Evolutionary conservation across 2,329 filamentous ascomycete genomes (phyloP).

Genomic region (Colletotrichum siamense): DNA sequence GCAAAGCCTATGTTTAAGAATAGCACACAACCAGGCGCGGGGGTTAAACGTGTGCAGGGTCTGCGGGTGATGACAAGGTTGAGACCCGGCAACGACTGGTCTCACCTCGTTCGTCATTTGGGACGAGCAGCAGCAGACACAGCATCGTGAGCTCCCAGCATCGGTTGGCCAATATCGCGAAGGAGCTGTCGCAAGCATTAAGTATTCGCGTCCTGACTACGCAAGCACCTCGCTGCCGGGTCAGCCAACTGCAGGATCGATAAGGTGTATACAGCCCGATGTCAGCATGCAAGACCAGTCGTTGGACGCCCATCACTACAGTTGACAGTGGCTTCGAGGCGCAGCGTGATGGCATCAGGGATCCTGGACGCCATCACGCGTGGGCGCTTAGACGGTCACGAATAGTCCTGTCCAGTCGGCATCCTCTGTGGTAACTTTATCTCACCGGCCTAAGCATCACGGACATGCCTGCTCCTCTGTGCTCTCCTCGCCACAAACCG

Average conservation of each 20-base stretch:
- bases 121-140: not conserved
- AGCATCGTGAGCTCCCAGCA: not conserved
- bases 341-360: conserved; percentile 2
- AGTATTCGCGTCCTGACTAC: not conserved
- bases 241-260: not conserved
- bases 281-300: not conserved
- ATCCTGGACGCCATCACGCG: conserved; percentile 5
- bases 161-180: not conserved
- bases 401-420: not conserved
- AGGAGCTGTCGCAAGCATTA: not conserved
- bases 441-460: not conserved
- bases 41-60: not conserved
- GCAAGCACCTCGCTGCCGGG: not conserved
- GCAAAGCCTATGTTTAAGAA: not conserved
- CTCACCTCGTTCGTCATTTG: conserved; percentile 6
- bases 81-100: not conserved
- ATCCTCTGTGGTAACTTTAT: not conserved
- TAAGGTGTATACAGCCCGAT: not conserved
- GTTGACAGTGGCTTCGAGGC: not conserved
- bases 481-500: not conserved
- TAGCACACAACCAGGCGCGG: not conserved
- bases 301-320: not conserved
- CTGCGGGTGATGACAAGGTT: not conserved
- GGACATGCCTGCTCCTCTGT: not conserved
- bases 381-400: conserved; percentile 10